A percentile compares a stretch with the other conserved stretches of the same genome.
These are phyloP conservation scores for Tetrastigma voinierianum DNA, from an alignment of 164 flowering plant genomes.

Conservation along the genomic window DNA sequence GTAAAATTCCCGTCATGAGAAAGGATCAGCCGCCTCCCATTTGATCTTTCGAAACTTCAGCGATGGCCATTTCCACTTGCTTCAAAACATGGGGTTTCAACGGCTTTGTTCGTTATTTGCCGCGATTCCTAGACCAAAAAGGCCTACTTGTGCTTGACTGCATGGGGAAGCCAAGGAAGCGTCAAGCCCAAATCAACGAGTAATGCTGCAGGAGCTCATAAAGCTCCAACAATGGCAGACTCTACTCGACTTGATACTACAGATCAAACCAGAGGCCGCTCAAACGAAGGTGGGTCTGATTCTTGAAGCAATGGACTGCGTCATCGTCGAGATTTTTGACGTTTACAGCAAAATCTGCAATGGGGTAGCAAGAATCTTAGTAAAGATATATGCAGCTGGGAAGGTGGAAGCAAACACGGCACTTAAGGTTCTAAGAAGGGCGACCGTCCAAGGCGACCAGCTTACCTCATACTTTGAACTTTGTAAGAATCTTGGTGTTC, in stretches of 20 bases:
- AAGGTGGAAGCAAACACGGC: constrained; percentile 53
- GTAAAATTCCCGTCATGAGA: constrained; percentile 38
- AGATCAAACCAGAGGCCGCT: constrained; percentile 40
- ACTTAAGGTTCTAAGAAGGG: constrained; percentile 50
- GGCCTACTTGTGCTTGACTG: constrained; percentile 27
- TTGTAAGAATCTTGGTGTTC: constrained; percentile 51
- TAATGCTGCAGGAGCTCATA: constrained; percentile 26
- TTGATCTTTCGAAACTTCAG: constrained; percentile 69
- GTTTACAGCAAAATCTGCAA: constrained; percentile 59
- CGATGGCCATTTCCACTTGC: constrained; percentile 31
- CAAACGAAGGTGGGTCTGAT: constrained; percentile 30
- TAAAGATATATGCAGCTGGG: constrained; percentile 35
- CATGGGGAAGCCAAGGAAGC: neutral
- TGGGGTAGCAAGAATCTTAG: constrained; percentile 47
- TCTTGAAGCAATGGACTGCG: constrained; percentile 74
- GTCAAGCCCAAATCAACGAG: neutral
- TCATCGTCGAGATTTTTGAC: constrained; percentile 67
- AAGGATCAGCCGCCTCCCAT: constrained; percentile 62
- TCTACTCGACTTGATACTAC: constrained; percentile 58
- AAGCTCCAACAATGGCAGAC: constrained; percentile 45
- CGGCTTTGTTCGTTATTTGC: constrained; percentile 55
- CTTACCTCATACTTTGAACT: constrained; percentile 52
- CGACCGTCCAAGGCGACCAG: constrained; percentile 45
- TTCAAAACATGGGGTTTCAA: constrained; percentile 34
- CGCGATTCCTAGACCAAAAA: constrained; percentile 60